Evolutionary conservation across 257 asterid genomes (phyloP).

Genomic region (Buddleja alternifolia): DNA sequence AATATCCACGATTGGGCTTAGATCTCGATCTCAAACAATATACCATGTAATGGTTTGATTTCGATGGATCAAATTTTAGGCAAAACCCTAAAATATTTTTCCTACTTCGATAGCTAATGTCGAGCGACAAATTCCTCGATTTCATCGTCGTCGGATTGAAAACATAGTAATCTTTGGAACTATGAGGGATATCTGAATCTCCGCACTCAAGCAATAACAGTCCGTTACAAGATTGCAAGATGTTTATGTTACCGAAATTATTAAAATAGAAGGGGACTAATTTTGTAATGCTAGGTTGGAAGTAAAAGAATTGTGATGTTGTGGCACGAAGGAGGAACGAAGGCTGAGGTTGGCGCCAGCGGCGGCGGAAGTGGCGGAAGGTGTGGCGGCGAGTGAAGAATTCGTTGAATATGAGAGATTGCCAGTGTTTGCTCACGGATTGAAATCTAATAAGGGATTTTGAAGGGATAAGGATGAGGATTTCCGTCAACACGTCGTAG

Average conservation of each 20-base stretch:
- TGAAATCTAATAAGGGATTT: not conserved
- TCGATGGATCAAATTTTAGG: conserved; percentile 20
- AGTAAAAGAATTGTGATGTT: not conserved
- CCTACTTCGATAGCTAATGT: no score
- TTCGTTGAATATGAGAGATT: not conserved
- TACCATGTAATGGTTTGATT: conserved; percentile 19
- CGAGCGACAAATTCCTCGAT: no score
- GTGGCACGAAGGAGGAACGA: conserved; percentile 24
- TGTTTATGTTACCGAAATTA: no score
- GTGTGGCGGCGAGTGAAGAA: no score
- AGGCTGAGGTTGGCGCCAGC: not conserved
- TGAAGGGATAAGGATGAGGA: conserved; percentile 17
- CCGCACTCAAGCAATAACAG: no score
- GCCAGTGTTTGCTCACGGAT: conserved; percentile 27
- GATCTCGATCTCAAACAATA: not conserved
- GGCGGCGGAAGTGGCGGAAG: no score
- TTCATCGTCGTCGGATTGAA: no score
- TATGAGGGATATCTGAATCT: no score
- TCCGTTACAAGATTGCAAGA: no score
- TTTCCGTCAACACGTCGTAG: not conserved
- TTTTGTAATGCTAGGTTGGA: no score
- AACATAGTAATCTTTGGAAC: no score
- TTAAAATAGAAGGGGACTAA: no score
- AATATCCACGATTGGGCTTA: not conserved
- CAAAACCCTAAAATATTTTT: not conserved